Percentiles rank a stretch among this genome's conserved stretches.
Conservation (phyloP, 768 basidiomycete genomes). For the Floccularia luteovirens region DNA sequence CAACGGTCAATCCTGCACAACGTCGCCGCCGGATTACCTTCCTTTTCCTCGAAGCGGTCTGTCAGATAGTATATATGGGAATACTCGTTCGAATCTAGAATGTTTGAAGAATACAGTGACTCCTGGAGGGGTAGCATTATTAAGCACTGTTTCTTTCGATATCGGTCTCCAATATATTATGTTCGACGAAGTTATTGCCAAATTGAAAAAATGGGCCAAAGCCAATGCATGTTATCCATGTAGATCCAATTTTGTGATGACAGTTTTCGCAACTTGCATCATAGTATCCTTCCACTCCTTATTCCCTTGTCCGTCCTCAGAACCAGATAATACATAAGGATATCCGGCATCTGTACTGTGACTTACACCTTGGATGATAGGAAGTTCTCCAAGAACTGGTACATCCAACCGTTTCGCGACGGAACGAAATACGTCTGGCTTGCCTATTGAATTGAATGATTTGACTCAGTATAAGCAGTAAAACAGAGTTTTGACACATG, state of each 20-base stretch:
- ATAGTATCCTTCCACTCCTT: slow-evolving; percentile 16
- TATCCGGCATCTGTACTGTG: slow-evolving; percentile 61
- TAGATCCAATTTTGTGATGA: slow-evolving; percentile 3
- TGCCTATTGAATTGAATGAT: slow-evolving; percentile 39
- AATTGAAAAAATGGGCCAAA: too few species aligned
- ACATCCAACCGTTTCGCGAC: slow-evolving; percentile 52
- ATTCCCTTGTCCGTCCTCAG: slow-evolving; percentile 15
- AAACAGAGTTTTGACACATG: not conserved
- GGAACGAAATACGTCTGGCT: slow-evolving; percentile 52
- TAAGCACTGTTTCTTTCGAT: too few species aligned
- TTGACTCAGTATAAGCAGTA: slow-evolving; percentile 50
- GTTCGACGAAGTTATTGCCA: too few species aligned
- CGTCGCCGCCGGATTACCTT: slow-evolving; percentile 84
- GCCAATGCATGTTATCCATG: too few species aligned
- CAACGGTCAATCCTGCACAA: slow-evolving; percentile 69
- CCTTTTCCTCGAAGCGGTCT: slow-evolving; percentile 77
- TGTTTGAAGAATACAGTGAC: too few species aligned
- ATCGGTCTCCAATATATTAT: too few species aligned
- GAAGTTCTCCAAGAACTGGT: slow-evolving; percentile 71
- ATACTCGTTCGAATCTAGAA: slow-evolving; percentile 53
- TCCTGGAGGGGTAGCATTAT: too few species aligned
- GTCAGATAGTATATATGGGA: slow-evolving; percentile 83
- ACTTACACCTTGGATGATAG: slow-evolving; percentile 72
- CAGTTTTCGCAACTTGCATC: slow-evolving; percentile 11
- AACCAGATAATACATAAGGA: slow-evolving; percentile 31